These are phyloP conservation scores for Sclerotinia sclerotiorum DNA, from an alignment of 2,329 filamentous ascomycete genomes.

Conservation along the genomic window DNA sequence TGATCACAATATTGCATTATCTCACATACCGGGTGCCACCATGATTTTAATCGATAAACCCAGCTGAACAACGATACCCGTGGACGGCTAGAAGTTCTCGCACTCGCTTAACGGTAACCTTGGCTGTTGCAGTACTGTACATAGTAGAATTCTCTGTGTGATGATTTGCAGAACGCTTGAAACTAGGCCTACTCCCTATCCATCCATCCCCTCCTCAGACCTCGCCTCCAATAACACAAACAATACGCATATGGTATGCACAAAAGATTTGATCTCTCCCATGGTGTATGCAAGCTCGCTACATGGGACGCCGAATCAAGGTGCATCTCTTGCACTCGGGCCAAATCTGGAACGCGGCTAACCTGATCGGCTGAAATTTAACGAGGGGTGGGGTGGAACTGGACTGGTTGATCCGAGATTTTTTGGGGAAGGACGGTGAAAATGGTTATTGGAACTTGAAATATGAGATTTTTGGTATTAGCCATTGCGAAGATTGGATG, in stretches of 20 bases:
- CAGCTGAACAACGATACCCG: background rate
- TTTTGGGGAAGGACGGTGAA: background rate
- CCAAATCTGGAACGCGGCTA: slow-evolving; percentile 28
- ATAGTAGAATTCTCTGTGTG: background rate
- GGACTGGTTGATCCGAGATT: slow-evolving; percentile 8
- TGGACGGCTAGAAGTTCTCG: background rate
- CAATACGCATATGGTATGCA: background rate
- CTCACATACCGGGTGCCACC: background rate
- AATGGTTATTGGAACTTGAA: background rate
- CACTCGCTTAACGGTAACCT: background rate
- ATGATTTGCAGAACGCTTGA: background rate
- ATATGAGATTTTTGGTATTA: background rate
- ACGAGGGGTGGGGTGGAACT: slow-evolving; percentile 26
- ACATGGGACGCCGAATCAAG: slow-evolving; percentile 31
- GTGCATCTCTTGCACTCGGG: slow-evolving; percentile 3
- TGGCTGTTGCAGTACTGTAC: background rate
- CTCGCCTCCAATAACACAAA: background rate
- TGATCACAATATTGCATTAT: slow-evolving; percentile 5
- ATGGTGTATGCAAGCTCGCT: slow-evolving; percentile 25
- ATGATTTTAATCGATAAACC: background rate
- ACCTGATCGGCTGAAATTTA: slow-evolving; percentile 37
- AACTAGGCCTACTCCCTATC: background rate
- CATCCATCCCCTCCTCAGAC: background rate
- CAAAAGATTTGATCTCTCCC: background rate
- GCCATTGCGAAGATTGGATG: background rate